Percentiles rank a stretch among this genome's conserved stretches.
Conservation (phyloP, 208 protist genomes). For the Spongospora subterranea region DNA sequence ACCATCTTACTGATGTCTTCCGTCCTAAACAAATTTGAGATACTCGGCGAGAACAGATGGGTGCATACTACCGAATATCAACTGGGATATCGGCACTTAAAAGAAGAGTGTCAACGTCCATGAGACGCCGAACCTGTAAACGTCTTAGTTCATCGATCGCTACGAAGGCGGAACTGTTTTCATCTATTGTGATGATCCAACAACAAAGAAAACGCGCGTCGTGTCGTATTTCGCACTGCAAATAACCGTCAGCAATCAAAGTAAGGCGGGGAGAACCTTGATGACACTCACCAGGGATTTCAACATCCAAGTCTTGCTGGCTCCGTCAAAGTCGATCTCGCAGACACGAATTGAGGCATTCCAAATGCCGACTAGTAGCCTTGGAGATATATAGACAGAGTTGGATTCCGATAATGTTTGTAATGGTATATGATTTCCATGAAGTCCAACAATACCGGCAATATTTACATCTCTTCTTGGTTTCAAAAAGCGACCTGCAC, state of each 20-base stretch:
- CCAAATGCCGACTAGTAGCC: background rate
- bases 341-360: background rate
- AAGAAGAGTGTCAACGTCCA: background rate
- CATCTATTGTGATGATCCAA: slow-evolving; percentile 29
- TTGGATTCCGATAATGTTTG: background rate
- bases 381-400: slow-evolving; percentile 8
- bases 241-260: background rate
- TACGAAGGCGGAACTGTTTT: background rate
- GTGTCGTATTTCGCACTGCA: background rate
- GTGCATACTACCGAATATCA: background rate
- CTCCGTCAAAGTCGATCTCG: too few relatives aligned
- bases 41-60: background rate
- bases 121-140: background rate
- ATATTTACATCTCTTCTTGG: background rate
- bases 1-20: background rate
- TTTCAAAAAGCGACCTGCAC: too few relatives aligned
- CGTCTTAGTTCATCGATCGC: background rate
- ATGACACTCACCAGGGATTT: slow-evolving; percentile 1
- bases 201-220: background rate
- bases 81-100: background rate
- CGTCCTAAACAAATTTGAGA: background rate
- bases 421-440: background rate
- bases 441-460: background rate
- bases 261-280: background rate
- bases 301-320: too few relatives aligned